phyloP scores from a whole-genome alignment of 1,284 basidiomycete species.

The Ceratobasidium sp. region DNA sequence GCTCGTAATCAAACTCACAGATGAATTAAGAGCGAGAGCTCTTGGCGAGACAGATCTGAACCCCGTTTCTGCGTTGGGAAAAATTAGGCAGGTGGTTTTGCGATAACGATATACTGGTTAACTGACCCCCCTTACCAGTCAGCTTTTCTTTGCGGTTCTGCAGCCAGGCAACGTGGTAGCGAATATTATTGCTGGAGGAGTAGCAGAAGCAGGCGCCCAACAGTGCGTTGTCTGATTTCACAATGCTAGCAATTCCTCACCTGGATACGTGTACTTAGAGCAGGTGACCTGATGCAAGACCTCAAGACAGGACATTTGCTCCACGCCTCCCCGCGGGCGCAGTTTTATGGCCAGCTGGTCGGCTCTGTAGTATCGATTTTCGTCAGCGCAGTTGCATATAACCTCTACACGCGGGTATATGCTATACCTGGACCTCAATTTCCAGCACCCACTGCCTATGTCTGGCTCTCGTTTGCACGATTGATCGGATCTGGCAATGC shows the following conservation, averaged over 20 bases:
- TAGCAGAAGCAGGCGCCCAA: conserved; percentile 94
- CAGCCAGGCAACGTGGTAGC: conserved; percentile 95
- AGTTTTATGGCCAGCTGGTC: conserved; percentile 88
- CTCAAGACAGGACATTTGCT: conserved; percentile 94
- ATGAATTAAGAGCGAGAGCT: conserved; percentile 72
- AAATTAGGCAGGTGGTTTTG: conserved; percentile 65
- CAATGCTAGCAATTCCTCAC: conserved; percentile 4
- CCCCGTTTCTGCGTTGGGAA: conserved; percentile 92
- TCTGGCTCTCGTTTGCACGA: conserved; percentile 90
- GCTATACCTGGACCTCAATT: conserved; percentile 87
- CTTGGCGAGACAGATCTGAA: conserved; percentile 93
- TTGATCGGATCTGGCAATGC: conserved; percentile 64
- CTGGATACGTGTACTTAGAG: conserved; percentile 57
- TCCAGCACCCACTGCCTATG: conserved; percentile 91
- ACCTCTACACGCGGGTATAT: conserved; percentile 87
- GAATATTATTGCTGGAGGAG: conserved; percentile 94
- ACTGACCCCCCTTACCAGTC: conserved; percentile 54
- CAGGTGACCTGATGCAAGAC: conserved; percentile 98
- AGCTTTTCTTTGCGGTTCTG: conserved; percentile 91
- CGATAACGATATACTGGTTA: background rate
- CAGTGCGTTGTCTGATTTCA: conserved; percentile 60
- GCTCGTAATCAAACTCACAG: background rate
- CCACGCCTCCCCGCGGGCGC: conserved; percentile 82
- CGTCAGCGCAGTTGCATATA: conserved; percentile 86
- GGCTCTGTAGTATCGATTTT: conserved; percentile 87